These are phyloP conservation scores for Larix kaempferi DNA, from an alignment of 75 land plant species.

Conservation along the genomic window DNA sequence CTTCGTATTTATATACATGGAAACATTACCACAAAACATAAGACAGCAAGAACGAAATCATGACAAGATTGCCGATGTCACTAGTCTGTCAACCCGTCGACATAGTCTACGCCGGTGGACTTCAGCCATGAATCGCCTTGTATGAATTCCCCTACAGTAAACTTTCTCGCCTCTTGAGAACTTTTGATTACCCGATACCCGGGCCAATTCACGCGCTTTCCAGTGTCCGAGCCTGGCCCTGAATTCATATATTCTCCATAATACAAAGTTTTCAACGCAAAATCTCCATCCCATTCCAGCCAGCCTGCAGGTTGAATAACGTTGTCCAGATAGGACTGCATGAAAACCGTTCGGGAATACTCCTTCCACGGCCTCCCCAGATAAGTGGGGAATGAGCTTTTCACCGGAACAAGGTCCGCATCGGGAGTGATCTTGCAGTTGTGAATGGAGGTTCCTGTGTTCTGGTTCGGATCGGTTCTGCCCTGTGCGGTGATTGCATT, in stretches of 20 bases:
- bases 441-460: constrained; percentile 20
- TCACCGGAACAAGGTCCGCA: constrained; percentile 1
- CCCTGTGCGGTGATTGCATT: constrained; percentile 26
- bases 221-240: constrained; percentile 15
- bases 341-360: neutral
- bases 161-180: neutral
- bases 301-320: constrained; percentile 22
- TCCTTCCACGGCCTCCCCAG: neutral
- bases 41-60: too few relatives aligned
- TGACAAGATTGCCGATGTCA: too few relatives aligned
- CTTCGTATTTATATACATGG: too few relatives aligned
- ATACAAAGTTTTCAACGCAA: constrained; percentile 22
- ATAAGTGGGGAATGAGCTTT: neutral
- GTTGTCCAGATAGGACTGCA: neutral
- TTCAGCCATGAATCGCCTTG: constrained; percentile 10
- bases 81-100: neutral
- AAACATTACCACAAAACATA: too few relatives aligned
- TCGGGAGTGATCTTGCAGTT: constrained; percentile 12
- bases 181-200: neutral
- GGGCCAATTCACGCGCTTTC: constrained; percentile 19
- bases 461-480: constrained; percentile 17
- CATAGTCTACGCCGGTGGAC: neutral
- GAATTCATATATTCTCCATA: constrained; percentile 23
- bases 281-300: constrained; percentile 19
- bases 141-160: constrained; percentile 9